Percentiles rank a stretch among this genome's conserved stretches.
Conservation (phyloP, 192 early-diverging fungal genomes). For the Coemansia erecta region DNA sequence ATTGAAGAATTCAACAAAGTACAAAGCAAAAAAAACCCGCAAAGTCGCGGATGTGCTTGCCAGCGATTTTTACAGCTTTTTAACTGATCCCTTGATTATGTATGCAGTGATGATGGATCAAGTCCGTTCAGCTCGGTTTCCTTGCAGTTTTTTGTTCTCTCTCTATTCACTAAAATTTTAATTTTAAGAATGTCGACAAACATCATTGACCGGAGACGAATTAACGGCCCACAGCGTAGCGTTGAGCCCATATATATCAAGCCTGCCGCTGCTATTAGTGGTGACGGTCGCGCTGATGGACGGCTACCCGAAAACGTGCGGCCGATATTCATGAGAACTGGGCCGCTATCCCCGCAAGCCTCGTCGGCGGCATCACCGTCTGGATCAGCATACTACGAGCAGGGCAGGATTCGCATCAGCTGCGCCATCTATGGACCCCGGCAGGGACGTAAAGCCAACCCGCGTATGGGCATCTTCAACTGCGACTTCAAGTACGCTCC, state of each 20-base stretch:
- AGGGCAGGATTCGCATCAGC: conserved; percentile 51
- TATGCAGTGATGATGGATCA: no score
- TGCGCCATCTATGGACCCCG: conserved; percentile 55
- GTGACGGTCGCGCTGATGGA: conserved; percentile 19
- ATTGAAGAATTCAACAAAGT: not conserved
- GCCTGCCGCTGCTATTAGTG: conserved; percentile 5
- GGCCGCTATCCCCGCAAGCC: conserved; percentile 24
- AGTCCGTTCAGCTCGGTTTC: no score
- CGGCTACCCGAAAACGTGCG: conserved; percentile 39
- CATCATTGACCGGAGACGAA: conserved; percentile 39
- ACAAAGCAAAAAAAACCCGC: not conserved
- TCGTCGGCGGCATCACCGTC: conserved; percentile 36
- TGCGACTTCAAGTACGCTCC: conserved; percentile 55
- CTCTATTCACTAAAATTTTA: no score
- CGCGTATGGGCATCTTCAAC: conserved; percentile 41
- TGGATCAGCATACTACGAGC: conserved; percentile 54
- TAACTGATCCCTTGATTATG: no score
- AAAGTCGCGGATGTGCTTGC: not conserved
- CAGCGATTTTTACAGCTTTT: no score
- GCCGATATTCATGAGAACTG: conserved; percentile 49
- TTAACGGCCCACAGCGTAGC: conserved; percentile 49
- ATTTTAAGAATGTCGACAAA: conserved; percentile 30
- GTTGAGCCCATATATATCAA: conserved; percentile 43
- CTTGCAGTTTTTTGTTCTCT: no score
- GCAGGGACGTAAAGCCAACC: conserved; percentile 40